Evolutionary conservation across 768 basidiomycete species (phyloP), one percentile per base, ranked within the genome.

Genomic region (Serpula lacrymans): DNA sequence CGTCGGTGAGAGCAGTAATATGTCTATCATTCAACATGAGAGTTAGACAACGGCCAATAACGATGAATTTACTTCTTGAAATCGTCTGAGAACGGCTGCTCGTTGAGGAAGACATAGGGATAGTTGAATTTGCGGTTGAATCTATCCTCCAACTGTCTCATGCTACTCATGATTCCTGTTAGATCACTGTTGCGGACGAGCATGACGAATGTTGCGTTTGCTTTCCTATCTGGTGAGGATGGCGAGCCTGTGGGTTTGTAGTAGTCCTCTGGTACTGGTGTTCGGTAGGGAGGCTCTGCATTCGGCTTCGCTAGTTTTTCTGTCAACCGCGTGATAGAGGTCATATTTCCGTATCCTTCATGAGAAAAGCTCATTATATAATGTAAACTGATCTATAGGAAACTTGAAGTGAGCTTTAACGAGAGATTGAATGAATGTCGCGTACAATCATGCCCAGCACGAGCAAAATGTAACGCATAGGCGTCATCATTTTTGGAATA

Each of bases 91-190:
- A 95, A 95, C 0, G 78, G 76, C 47, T 78, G 76, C 35, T 96
- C 92, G 57, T 95, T 95, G 45, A 97, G 68, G 63, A 96, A 86
- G 18, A 91, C 82, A 60, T 88, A 96, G 4, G 90, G 88, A 54
- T 96, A 95, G 16, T 75, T 71, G 50, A 78, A 86, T 45, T 72
- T 75, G 31, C 70, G 66, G 63, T 97, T 97, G 68, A 96, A 96
- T 28, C 85, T 70, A 55, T 89, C 84, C 64, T 98, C 95, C 64
- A 91, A 63, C 58, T 85, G 76, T 47, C 75, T 75, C 49, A 92
- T 80, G 47, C 82, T 84, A 27, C 65, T 63, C 39, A 85, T 62
- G 31, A 82, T 75, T 13, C 73, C 71, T n/a, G 71, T 48, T 6
- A 83, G 49, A 44, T 88, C 85, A 23, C 65, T 62, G 54, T 88